These are phyloP conservation scores for Shiraia sp. DNA, from an alignment of 2,329 filamentous ascomycete species.

Conservation along the genomic window DNA sequence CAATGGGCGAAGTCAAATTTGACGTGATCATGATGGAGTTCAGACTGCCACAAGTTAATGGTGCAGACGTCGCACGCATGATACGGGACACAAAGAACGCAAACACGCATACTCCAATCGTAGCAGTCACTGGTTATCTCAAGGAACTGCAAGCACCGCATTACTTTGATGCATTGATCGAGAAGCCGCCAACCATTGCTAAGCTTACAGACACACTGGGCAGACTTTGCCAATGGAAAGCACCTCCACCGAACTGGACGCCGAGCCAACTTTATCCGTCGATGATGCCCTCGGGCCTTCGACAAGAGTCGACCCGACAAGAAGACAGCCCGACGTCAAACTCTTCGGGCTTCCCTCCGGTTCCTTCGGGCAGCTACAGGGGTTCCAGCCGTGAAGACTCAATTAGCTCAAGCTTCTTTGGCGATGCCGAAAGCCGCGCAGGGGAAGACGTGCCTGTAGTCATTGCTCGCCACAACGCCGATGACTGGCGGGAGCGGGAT, in stretches of 20 bases:
- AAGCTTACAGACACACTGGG: conserved; percentile 89
- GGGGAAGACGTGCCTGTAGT: conserved; percentile 76
- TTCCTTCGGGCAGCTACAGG: conserved; percentile 75
- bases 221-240: conserved; percentile 90
- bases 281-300: conserved; percentile 64
- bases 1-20: conserved; percentile 96
- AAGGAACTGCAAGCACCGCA: conserved; percentile 95
- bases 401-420: conserved; percentile 84
- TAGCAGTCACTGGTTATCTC: conserved; percentile 96
- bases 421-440: conserved; percentile 78
- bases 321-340: conserved; percentile 86
- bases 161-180: conserved; percentile 92
- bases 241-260: conserved; percentile 66
- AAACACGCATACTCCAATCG: conserved; percentile 92
- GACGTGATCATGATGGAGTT: conserved; percentile 99
- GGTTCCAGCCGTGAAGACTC: conserved; percentile 86
- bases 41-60: conserved; percentile 91
- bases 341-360: conserved; percentile 72
- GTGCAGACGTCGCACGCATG: conserved; percentile 95
- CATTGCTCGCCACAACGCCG: conserved; percentile 71
- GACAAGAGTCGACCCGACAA: conserved; percentile 63
- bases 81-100: conserved; percentile 95
- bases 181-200: conserved; percentile 92
- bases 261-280: conserved; percentile 39
- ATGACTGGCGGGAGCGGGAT: conserved; percentile 73